A percentile compares a stretch with the other conserved stretches of the same genome.
Evolutionary conservation across 305 asterid species (phyloP).

Genomic region (Andrographis paniculata): DNA sequence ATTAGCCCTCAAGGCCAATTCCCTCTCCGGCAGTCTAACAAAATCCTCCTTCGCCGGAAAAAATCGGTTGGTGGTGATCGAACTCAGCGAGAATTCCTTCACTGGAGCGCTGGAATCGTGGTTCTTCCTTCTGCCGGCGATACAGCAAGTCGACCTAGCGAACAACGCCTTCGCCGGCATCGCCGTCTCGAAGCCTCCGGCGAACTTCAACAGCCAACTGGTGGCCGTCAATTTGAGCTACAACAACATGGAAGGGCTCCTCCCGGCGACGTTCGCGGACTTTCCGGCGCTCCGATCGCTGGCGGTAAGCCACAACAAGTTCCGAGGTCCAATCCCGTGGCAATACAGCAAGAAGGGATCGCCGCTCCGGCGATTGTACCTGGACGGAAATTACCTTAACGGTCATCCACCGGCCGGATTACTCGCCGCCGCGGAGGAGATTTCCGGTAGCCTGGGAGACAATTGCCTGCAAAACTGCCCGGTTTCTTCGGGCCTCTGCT

Average conservation of each 20-base stretch:
- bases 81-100: constrained; percentile 58
- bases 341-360: constrained; percentile 49
- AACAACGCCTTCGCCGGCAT: constrained; percentile 44
- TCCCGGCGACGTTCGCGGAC: constrained; percentile 43
- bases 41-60: constrained; percentile 38
- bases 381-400: constrained; percentile 74
- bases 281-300: constrained; percentile 57
- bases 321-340: constrained; percentile 74
- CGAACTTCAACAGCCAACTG: constrained; percentile 36
- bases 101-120: constrained; percentile 47
- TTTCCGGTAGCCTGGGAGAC: constrained; percentile 84
- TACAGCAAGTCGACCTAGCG: constrained; percentile 68
- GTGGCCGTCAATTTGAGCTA: constrained; percentile 71
- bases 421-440: constrained; percentile 31
- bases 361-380: constrained; percentile 45
- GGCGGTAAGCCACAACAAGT: constrained; percentile 55
- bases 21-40: constrained; percentile 44
- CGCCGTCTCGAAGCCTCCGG: constrained; percentile 31
- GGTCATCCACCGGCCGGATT: constrained; percentile 78
- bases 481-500: constrained; percentile 70
- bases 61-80: constrained; percentile 53
- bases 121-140: constrained; percentile 59
- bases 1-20: constrained; percentile 60
- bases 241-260: constrained; percentile 46
- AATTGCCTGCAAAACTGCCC: constrained; percentile 76